phyloP scores from a whole-genome alignment of 2,329 filamentous ascomycete genomes.

The Rutstroemia sp. region DNA sequence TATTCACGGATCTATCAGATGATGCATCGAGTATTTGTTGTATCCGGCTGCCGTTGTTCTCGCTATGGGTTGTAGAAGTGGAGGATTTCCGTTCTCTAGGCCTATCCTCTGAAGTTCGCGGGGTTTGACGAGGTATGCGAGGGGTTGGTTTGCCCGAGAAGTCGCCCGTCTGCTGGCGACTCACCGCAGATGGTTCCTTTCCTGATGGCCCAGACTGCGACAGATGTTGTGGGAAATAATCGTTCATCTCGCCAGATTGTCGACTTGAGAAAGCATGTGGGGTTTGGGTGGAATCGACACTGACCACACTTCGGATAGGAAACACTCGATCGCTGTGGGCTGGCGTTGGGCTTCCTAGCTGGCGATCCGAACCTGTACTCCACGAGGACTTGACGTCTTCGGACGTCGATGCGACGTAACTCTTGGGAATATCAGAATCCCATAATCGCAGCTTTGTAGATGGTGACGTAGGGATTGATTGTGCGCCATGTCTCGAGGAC shows the following conservation, averaged over 20 bases:
- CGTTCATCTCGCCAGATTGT: slow-evolving; percentile 13
- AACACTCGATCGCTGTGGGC: slow-evolving; percentile 20
- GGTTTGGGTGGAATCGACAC: slow-evolving; percentile 23
- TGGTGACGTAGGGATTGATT: not conserved
- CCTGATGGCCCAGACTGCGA: slow-evolving; percentile 1
- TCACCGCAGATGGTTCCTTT: not conserved
- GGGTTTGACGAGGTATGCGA: not conserved
- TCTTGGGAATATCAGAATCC: slow-evolving; percentile 1
- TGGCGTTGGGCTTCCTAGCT: slow-evolving; percentile 15
- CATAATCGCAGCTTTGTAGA: slow-evolving; percentile 4
- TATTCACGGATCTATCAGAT: slow-evolving; percentile 21
- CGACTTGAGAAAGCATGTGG: slow-evolving; percentile 13
- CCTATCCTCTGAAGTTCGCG: not conserved
- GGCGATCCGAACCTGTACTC: slow-evolving; percentile 16
- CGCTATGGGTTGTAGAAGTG: slow-evolving; percentile 9
- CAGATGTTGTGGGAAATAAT: slow-evolving; percentile 15
- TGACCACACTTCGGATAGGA: slow-evolving; percentile 26
- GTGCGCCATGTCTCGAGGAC: not conserved
- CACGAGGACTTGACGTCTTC: slow-evolving; percentile 12
- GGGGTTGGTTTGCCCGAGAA: slow-evolving; percentile 1
- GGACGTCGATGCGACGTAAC: not conserved
- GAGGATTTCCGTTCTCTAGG: slow-evolving; percentile 12
- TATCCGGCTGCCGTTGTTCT: slow-evolving; percentile 15
- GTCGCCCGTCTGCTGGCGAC: not conserved
- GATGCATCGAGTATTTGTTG: slow-evolving; percentile 22